A percentile compares a stretch with the other conserved stretches of the same genome.
phyloP scores from a whole-genome alignment of 371 early-diverging fungal genomes.

The Nematocida parisii region DNA sequence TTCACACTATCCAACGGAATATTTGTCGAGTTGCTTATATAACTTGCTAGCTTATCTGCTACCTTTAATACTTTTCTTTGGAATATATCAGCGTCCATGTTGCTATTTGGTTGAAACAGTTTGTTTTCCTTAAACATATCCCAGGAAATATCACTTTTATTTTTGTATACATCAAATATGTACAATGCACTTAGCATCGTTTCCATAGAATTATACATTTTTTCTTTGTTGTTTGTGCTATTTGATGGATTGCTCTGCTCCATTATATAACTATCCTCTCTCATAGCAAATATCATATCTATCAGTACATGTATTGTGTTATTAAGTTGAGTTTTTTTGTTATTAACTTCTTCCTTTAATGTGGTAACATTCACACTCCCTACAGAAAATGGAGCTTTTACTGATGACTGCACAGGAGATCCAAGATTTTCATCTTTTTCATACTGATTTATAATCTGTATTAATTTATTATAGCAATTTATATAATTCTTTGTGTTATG shows the following conservation, averaged over 20 bases:
- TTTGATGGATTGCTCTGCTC: no score
- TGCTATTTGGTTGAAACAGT: background rate
- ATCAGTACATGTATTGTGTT: background rate
- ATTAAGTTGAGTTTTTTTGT: background rate
- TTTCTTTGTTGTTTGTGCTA: no score
- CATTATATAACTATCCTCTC: background rate
- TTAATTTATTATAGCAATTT: background rate
- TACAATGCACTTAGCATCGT: background rate
- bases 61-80: background rate
- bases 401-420: background rate
- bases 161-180: background rate
- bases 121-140: background rate
- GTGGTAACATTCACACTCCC: background rate
- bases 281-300: background rate
- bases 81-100: background rate
- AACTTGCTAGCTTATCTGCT: background rate
- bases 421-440: background rate
- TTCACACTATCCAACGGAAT: background rate
- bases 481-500: background rate
- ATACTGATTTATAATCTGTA: background rate
- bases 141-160: background rate
- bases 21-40: background rate
- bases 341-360: background rate
- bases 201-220: background rate
- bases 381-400: background rate